A percentile compares a stretch with the other conserved stretches of the same genome.
Conservation (phyloP, 106 monocot genomes). For the Phalaenopsis aphrodite region DNA sequence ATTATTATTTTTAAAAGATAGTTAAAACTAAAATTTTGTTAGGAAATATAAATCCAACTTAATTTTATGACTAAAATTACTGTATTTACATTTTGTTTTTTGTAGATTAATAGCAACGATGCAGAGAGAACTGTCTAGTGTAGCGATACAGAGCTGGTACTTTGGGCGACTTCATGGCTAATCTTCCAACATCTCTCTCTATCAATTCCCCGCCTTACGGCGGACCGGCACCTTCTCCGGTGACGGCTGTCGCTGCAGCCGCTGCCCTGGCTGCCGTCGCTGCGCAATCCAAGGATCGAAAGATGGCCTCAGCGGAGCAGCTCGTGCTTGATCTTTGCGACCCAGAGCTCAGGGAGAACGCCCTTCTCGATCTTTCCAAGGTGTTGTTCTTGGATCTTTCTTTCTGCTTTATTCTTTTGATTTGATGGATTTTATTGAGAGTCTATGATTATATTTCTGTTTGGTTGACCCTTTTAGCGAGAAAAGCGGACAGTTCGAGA, state of each 20-base stretch:
- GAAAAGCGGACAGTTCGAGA: neutral
- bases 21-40: too few relatives aligned
- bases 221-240: constrained; percentile 20
- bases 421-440: too few relatives aligned
- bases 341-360: constrained; percentile 84
- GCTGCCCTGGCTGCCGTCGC: neutral
- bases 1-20: too few relatives aligned
- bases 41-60: too few relatives aligned
- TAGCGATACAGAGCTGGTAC: too few relatives aligned
- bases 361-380: constrained; percentile 94
- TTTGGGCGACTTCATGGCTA: constrained; percentile 20
- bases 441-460: too few relatives aligned
- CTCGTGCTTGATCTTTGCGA: constrained; percentile 85
- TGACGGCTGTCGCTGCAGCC: neutral
- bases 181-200: constrained; percentile 42
- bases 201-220: constrained; percentile 28
- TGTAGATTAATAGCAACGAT: too few relatives aligned
- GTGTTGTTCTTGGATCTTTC: constrained; percentile 12
- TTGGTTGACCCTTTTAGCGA: neutral
- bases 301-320: constrained; percentile 86
- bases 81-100: too few relatives aligned
- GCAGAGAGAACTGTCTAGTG: too few relatives aligned
- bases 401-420: too few relatives aligned
- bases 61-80: too few relatives aligned
- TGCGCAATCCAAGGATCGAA: constrained; percentile 44